Conservation (phyloP, 108 stramenopile species). For the Conticribra weissflogii region DNA sequence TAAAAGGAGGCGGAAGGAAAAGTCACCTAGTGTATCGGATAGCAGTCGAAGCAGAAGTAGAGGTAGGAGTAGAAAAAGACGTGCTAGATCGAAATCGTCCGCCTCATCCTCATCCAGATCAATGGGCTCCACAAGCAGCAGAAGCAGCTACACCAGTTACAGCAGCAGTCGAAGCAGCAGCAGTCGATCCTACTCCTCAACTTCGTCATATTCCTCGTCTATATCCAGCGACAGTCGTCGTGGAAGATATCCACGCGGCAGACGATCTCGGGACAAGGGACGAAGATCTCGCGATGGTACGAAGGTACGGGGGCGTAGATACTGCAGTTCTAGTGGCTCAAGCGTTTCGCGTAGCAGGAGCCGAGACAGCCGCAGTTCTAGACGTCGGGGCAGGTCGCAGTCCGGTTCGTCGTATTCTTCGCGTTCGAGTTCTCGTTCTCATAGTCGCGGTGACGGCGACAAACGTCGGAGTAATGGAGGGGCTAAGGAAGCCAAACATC, state of each 20-base stretch:
- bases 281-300: slow-evolving; percentile 20
- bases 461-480: slow-evolving; percentile 1
- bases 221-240: slow-evolving; percentile 28
- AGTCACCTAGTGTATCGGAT: slow-evolving; percentile 17
- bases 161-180: slow-evolving; percentile 34
- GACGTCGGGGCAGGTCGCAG: slow-evolving; percentile 9
- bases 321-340: no score
- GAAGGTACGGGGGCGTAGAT: slow-evolving; percentile 33
- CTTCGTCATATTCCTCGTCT: slow-evolving; percentile 25
- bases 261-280: no score
- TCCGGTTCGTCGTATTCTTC: slow-evolving; percentile 30
- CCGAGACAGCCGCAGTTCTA: not conserved
- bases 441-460: slow-evolving; percentile 3
- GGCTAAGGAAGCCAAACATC: not conserved
- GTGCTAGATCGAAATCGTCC: slow-evolving; percentile 30
- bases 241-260: slow-evolving; percentile 2
- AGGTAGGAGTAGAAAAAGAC: not conserved
- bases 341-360: no score
- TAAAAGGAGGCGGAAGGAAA: slow-evolving; percentile 1
- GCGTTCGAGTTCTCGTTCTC: slow-evolving; percentile 23
- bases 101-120: slow-evolving; percentile 36
- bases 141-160: slow-evolving; percentile 22
- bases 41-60: slow-evolving; percentile 11
- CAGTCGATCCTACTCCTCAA: slow-evolving; percentile 41
- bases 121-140: slow-evolving; percentile 17